Conservation (phyloP, 768 basidiomycete genomes). For the Russula abietina region DNA sequence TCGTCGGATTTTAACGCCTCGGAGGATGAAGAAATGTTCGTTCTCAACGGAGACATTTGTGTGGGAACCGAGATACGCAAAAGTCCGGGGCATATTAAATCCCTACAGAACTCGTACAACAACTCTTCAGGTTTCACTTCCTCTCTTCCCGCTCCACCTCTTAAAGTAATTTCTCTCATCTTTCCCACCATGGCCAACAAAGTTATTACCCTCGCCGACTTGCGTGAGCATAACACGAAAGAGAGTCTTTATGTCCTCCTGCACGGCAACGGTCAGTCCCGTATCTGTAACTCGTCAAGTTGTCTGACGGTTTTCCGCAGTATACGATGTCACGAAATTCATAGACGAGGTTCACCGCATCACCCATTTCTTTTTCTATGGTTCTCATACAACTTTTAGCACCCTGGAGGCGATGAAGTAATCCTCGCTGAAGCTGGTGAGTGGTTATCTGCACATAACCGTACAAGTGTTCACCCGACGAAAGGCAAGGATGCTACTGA, state of each 20-base stretch:
- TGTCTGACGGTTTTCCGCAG: conserved; percentile 38
- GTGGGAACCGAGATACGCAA: conserved; percentile 22
- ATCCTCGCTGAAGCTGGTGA: conserved; percentile 85
- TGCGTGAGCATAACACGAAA: conserved; percentile 69
- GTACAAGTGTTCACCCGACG: conserved; percentile 4
- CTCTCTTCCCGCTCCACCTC: conserved; percentile 23
- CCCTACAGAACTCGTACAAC: not conserved
- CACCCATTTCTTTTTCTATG: not conserved
- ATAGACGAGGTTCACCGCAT: conserved; percentile 71
- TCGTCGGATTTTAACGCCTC: not conserved
- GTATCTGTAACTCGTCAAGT: conserved; percentile 12
- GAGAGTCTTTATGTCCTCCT: conserved; percentile 77
- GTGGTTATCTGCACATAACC: conserved; percentile 27
- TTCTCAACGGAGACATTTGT: not conserved
- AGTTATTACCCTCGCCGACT: conserved; percentile 63
- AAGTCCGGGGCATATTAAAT: conserved; percentile 21
- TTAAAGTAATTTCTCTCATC: conserved; percentile 10
- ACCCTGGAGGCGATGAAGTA: conserved; percentile 98
- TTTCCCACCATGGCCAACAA: conserved; percentile 36
- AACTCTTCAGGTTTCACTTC: conserved; percentile 18
- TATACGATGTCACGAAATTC: conserved; percentile 92
- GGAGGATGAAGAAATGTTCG: conserved; percentile 15
- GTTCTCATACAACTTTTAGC: conserved; percentile 40
- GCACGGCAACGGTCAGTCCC: conserved; percentile 67
- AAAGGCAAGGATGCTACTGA: conserved; percentile 93